These are phyloP conservation scores for Emergomyces orientalis DNA, from an alignment of 2,329 filamentous ascomycete genomes.

Conservation along the genomic window DNA sequence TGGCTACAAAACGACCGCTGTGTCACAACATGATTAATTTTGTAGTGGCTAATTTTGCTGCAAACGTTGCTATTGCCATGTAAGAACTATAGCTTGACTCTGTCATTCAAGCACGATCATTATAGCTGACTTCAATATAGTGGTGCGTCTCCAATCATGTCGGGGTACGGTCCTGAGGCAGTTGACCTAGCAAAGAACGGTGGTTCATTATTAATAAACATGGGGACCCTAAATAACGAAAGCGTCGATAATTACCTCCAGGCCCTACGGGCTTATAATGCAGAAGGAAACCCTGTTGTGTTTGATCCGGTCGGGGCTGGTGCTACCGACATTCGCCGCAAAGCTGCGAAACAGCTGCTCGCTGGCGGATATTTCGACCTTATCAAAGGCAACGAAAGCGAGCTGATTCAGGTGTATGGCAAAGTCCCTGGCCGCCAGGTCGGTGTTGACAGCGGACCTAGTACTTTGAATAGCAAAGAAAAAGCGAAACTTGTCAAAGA, in stretches of 20 bases:
- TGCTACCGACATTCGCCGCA: conserved; percentile 64
- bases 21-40: conserved; percentile 97
- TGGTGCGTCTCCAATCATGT: conserved; percentile 89
- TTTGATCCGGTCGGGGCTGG: conserved; percentile 88
- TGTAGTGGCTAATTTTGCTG: conserved; percentile 90
- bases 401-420: conserved; percentile 66
- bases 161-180: conserved; percentile 75
- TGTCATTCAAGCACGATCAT: neutral
- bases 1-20: conserved; percentile 59
- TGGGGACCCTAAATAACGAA: conserved; percentile 80
- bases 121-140: conserved; percentile 24
- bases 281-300: conserved; percentile 62
- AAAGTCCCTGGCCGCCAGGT: conserved; percentile 54
- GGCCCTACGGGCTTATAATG: conserved; percentile 74
- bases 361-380: conserved; percentile 68
- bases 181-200: conserved; percentile 66
- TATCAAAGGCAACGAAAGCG: conserved; percentile 90
- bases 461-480: conserved; percentile 44
- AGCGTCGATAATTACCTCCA: conserved; percentile 61
- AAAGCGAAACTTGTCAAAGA: conserved; percentile 54
- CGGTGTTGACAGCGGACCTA: conserved; percentile 69
- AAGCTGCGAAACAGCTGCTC: conserved; percentile 63
- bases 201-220: conserved; percentile 80
- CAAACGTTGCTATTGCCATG: conserved; percentile 76
- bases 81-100: conserved; percentile 19